Base-by-base conservation (phyloP, 2,329 filamentous ascomycete species). In the Fusarium decemcellulare region DNA sequence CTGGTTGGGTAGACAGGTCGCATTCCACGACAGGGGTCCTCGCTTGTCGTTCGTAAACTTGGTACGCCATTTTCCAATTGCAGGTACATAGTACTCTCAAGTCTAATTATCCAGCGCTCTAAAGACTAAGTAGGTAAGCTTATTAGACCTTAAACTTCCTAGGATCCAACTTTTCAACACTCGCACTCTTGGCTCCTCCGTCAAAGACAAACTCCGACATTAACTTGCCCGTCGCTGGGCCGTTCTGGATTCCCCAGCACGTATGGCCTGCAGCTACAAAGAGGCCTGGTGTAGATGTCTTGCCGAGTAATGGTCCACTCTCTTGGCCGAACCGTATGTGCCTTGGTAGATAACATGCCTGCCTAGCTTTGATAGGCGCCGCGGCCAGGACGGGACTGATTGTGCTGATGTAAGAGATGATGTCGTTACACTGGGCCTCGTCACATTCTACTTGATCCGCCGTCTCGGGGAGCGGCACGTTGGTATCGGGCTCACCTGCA, bases 191-290 rank as follows among this genome's bases (percentile, higher is more conserved):
- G 1, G 91, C 88, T 63, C 83, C 80, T 1, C 92, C 93, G 58
- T 95, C 92, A 74, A 95, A 90, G 3, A 96, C 82, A 80, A 93
- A 90, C 79, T 95, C 92, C 39, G 92, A 91, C 83, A 96, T 91
- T 40, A 95, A 79, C 80, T 91, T 93, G 5, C 93, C 93, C 8
- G 95, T 98, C 2, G 87, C 96, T 1, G 95, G 95, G 1, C 91
- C 94, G 81, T 99, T 98, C 82, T 98, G 95, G 23, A 99, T 97
- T 0, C 96, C 96, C 96, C 96, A 99, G 82, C 95, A 98, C 2
- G 94, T 97, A 83, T 99, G 96, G 0, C 96, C 96, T 0, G 93
- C 88, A 0, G 96, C 96, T 63, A 98, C 84, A 78, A 92, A 91
- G 44, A 98, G 75, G 0, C 95, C 94, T 8, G 89, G 87, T 0